Base-by-base conservation (phyloP, 1,284 basidiomycete genomes). In the Pseudozyma hubeiensis region DNA sequence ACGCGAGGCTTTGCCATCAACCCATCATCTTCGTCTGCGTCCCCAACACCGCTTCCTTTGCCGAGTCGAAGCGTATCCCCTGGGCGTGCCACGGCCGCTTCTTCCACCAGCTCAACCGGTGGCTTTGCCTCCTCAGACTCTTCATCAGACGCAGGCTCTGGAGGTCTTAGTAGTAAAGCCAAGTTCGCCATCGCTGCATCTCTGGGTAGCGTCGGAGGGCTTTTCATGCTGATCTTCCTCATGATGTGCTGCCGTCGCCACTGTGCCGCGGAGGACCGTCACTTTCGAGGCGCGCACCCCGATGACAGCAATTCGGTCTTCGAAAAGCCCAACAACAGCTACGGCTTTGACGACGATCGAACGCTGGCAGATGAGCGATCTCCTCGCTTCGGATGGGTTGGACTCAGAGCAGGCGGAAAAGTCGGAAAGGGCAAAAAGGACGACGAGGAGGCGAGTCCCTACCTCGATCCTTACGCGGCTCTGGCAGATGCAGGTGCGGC, bases 211-310 rank as follows among this genome's bases (percentile, higher is more conserved):
- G 70, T 70, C 3, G 79, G 78, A n/a, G 80, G 77, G 10, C 33
- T 80, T 1, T 31, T 75, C 40, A 49, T 70, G 57, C 55, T 80
- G 19, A 60, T 80, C 45, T 29, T 77, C 31, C 61, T 81, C 31
- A 70, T 81, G 52, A 46, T 80, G 31, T 73, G 72, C 58, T 80
- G 77, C 35, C 71, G 77, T 30, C 63, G 72, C 34, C 64, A 53
- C 41, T 71, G 68, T 40, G 71, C 78, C 16, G 75, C 60, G 14
- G 77, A 80, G 39, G 77, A 76, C 17, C 62, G 70, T 45, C 59
- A 66, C 30, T 59, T 59, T 62, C 52, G 71, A 9, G 63, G 68
- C 17, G 58, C 45, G 10, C 43, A 64, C 45, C 54, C 59, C 5
- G 64, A 72, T 19, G 64, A 62, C 13, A 37, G 11, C 9, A 40